Evolutionary conservation across 1,139 yeast species (phyloP), one percentile per base, ranked within the genome.

Genomic region (Candida smagusa): DNA sequence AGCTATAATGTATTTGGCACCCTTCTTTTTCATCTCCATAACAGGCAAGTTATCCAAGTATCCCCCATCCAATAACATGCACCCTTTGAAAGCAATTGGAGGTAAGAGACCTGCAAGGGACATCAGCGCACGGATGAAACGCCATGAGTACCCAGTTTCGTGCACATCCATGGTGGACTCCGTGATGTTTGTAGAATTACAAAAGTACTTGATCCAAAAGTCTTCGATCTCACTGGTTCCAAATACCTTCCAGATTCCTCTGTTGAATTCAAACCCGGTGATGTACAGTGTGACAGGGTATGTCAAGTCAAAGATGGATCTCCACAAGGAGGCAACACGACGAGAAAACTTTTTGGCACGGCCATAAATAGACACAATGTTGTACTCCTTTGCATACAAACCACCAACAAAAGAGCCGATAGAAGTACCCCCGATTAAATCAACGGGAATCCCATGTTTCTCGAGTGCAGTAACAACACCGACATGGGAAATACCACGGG

Each of bases 401-500:
- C 97, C 98, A 12, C 98, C 98, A 27, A 92, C 88, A 62, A 92
- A 88, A 0, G 97, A 79, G 0, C 98, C 98, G 38, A 92, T 92
- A 0, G 97, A 89, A 0, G 98, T 92, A 4, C 98, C 98, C 0
- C 98, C 98, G 39, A 92, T 79, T 44, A 90, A 70, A 60, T 92
- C 98, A 31, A 92, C 81, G 0, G 98, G 98, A 7, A 92, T 86
- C 0, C 97, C 97, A 42, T 81, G 81, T 47, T 86, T 94, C 57
- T 92, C 97, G n/a, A 92, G 65, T 0, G 97, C 96, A 37, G 82
- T 79, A n/a, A 92, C 79, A 3, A 92, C 84, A 6, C 98, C 98
- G 34, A 90, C 74, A 56, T 92, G 98, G 7, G 96, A 79, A 11
- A 92, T 74, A 1, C 98, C 98, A 50, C 98, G 73, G 0, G 98